These are phyloP conservation scores for Hyphopichia buzzinii DNA, from an alignment of 1,139 yeast species.

Conservation along the genomic window DNA sequence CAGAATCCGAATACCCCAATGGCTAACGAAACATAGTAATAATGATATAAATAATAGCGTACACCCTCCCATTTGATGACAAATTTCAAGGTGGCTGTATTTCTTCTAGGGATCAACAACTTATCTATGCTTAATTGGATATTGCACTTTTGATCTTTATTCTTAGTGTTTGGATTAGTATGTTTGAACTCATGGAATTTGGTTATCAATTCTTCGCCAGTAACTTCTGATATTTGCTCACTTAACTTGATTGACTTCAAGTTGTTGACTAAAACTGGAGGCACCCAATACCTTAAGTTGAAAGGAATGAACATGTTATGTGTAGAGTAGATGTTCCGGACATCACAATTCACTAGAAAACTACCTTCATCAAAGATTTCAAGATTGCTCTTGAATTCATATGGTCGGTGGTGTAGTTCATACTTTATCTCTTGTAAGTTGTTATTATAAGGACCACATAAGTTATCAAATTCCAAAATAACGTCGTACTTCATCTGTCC, in stretches of 20 bases:
- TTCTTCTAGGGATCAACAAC: not conserved
- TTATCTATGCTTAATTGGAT: not conserved
- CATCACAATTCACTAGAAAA: conserved; percentile 27
- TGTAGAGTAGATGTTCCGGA: conserved; percentile 22
- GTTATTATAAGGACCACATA: conserved; percentile 12
- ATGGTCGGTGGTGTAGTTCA: not conserved
- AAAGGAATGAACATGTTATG: conserved; percentile 37
- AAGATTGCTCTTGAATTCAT: not conserved
- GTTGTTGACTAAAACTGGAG: conserved; percentile 31
- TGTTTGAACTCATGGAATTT: not conserved
- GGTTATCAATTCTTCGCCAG: conserved; percentile 4
- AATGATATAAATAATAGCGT: conserved; percentile 53
- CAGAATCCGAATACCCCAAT: conserved; percentile 53
- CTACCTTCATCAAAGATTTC: not conserved
- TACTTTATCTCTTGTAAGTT: not conserved
- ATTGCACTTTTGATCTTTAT: not conserved
- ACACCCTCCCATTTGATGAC: conserved; percentile 52
- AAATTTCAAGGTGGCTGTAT: conserved; percentile 12
- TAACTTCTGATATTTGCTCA: conserved; percentile 6
- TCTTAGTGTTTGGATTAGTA: not conserved
- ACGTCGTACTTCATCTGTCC: conserved; percentile 13
- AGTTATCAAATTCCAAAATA: conserved; percentile 12
- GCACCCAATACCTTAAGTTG: conserved; percentile 35
- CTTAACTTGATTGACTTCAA: conserved; percentile 13
- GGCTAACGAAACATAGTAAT: conserved; percentile 45